These are phyloP conservation scores for Larix sibirica DNA, from an alignment of 83 land plant species.

Conservation along the genomic window DNA sequence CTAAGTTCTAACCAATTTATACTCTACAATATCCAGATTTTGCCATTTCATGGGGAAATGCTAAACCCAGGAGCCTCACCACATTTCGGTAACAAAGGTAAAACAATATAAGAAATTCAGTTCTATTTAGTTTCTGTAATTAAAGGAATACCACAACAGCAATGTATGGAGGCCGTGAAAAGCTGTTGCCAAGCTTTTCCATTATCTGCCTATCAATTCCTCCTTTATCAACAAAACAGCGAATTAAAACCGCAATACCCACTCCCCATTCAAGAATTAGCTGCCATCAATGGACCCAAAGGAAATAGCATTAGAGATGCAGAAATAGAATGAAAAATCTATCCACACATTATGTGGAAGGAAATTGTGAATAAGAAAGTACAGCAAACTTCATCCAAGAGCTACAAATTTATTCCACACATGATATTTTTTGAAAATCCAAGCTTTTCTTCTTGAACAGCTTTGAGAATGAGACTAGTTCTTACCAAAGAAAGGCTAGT, in stretches of 20 bases:
- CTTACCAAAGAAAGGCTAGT: slow-evolving; percentile 86
- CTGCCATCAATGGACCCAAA: slow-evolving; percentile 32
- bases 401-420: not conserved
- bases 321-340: not conserved
- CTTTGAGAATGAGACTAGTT: not conserved
- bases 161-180: slow-evolving; percentile 87
- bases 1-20: not conserved
- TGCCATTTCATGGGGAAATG: not conserved
- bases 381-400: not conserved
- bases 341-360: not conserved
- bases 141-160: slow-evolving; percentile 74
- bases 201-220: slow-evolving; percentile 68
- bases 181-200: slow-evolving; percentile 90
- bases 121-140: not conserved
- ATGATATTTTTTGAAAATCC: not conserved
- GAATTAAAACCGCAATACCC: slow-evolving; percentile 83
- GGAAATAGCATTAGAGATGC: not conserved
- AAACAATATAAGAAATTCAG: not conserved
- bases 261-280: slow-evolving; percentile 86
- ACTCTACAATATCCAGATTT: not conserved
- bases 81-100: not conserved
- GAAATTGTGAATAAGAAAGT: not conserved
- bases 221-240: slow-evolving; percentile 74
- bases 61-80: not conserved
- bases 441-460: not conserved